Evolutionary conservation across 163 green algal genomes (phyloP).

Genomic region (Chlamydomonas reinhardtii): DNA sequence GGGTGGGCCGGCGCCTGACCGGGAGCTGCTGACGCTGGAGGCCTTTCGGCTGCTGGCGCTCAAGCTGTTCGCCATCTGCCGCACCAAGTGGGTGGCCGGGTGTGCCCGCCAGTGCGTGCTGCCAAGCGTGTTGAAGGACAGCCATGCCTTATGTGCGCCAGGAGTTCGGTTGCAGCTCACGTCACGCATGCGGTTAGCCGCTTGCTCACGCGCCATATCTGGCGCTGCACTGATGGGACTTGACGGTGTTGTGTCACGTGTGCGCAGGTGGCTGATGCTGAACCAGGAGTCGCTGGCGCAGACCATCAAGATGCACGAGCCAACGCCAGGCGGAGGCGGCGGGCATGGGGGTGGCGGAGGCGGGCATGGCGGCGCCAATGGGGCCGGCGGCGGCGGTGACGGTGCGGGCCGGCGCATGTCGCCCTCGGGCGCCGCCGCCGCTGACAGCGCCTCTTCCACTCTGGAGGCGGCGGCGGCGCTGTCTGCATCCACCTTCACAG

Average conservation of each 20-base stretch:
- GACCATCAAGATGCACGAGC: conserved; percentile 32
- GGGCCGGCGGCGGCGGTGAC: not conserved
- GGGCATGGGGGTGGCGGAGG: not conserved
- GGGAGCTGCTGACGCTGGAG: conserved; percentile 42
- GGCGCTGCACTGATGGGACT: no score
- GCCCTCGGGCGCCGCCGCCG: conserved; percentile 5
- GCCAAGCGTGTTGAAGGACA: no score
- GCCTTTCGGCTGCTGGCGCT: conserved; percentile 42
- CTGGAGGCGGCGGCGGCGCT: conserved; percentile 29
- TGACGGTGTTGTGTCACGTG: no score
- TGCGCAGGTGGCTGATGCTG: conserved; percentile 18
- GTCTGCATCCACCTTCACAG: conserved; percentile 32
- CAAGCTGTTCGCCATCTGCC: conserved; percentile 46
- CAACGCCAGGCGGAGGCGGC: not conserved
- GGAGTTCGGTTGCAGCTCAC: no score
- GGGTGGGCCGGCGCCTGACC: not conserved
- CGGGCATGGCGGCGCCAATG: not conserved
- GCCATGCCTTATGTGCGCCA: no score
- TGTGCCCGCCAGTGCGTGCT: no score
- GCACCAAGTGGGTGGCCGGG: not conserved
- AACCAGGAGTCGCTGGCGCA: conserved; percentile 28
- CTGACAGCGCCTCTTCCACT: conserved; percentile 32
- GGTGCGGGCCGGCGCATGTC: not conserved
- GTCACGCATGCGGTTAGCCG: no score
- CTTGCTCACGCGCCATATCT: no score